A percentile compares a stretch with the other conserved stretches of the same genome.
Conservation (phyloP, 2,329 filamentous ascomycete genomes). For the Monosporascus sp. region DNA sequence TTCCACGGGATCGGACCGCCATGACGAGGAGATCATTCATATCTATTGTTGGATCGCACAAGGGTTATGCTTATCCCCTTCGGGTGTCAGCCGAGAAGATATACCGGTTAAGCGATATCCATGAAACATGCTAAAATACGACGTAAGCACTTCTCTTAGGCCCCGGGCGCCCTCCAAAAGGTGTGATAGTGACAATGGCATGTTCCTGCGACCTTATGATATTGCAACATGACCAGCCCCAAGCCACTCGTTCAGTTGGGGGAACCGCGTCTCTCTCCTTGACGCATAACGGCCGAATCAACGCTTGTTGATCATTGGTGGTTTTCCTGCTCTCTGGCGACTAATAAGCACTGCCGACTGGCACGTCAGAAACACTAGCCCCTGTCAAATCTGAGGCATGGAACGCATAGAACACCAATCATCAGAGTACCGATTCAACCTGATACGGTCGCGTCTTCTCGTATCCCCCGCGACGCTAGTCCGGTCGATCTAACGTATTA, state of each 20-base stretch:
- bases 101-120: not conserved
- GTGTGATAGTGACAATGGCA: not conserved
- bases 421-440: not conserved
- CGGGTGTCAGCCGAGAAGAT: not conserved
- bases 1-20: not conserved
- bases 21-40: not conserved
- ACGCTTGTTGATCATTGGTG: not conserved
- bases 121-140: not conserved
- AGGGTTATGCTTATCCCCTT: not conserved
- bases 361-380: not conserved
- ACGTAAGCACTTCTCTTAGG: too few species aligned
- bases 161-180: too few species aligned
- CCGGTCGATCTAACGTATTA: not conserved
- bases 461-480: not conserved
- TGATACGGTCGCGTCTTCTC: slow-evolving; percentile 4
- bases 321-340: too few species aligned
- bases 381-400: slow-evolving; percentile 1
- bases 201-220: not conserved
- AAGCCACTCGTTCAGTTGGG: not conserved
- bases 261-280: too few species aligned
- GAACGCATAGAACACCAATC: slow-evolving; percentile 5
- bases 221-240: not conserved
- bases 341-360: not conserved
- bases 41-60: not conserved
- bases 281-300: not conserved